Conservation (phyloP, 2,329 filamentous ascomycete genomes). For the Rugonectria rugulosa region DNA sequence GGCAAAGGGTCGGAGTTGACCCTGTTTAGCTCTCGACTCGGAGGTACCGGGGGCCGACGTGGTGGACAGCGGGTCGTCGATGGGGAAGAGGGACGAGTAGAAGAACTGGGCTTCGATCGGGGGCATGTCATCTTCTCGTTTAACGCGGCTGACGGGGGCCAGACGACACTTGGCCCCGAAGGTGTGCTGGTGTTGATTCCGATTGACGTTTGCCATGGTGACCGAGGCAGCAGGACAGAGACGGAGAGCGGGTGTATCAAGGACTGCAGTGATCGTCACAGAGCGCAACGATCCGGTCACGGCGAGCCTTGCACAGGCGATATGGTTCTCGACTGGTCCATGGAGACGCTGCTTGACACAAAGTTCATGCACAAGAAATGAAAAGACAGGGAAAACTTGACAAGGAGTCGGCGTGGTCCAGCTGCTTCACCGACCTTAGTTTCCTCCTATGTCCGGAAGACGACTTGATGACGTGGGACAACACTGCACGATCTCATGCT, state of each 20-base stretch:
- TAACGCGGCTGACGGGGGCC: slow-evolving; percentile 52
- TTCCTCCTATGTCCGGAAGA: too few species aligned
- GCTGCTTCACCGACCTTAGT: slow-evolving; percentile 20
- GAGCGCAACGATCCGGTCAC: slow-evolving; percentile 17
- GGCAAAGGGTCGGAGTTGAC: slow-evolving; percentile 79
- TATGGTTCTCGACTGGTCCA: slow-evolving; percentile 28
- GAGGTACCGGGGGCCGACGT: slow-evolving; percentile 58
- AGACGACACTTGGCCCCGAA: slow-evolving; percentile 67
- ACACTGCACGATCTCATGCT: slow-evolving; percentile 12
- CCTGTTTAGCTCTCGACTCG: slow-evolving; percentile 61
- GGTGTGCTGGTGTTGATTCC: slow-evolving; percentile 54
- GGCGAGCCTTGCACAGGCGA: slow-evolving; percentile 24
- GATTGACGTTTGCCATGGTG: slow-evolving; percentile 28
- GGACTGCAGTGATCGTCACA: slow-evolving; percentile 12
- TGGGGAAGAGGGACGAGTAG: slow-evolving; percentile 81
- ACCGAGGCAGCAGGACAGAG: neutral
- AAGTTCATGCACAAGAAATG: slow-evolving; percentile 6
- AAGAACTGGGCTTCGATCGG: slow-evolving; percentile 79
- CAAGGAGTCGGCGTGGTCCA: slow-evolving; percentile 8
- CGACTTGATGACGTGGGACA: slow-evolving; percentile 20
- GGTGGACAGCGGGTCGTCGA: slow-evolving; percentile 87
- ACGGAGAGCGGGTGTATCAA: too few species aligned
- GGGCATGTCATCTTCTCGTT: slow-evolving; percentile 59
- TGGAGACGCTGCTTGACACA: slow-evolving; percentile 18
- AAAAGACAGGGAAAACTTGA: neutral